phyloP scores from a whole-genome alignment of 176 grass and related monocot genomes.

The Cenchrus fungigraminus region DNA sequence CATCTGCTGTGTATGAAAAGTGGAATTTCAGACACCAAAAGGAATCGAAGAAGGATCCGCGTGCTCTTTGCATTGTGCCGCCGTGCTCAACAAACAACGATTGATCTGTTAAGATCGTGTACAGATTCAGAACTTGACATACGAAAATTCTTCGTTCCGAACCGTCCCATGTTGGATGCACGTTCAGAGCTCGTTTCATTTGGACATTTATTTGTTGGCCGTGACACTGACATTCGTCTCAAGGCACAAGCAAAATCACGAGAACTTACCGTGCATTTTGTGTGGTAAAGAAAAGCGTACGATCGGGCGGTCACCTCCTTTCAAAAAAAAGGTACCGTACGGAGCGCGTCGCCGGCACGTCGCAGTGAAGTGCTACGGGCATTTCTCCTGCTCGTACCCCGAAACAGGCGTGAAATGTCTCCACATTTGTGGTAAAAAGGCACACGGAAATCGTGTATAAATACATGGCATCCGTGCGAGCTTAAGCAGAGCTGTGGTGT shows the following conservation, averaged over 20 bases:
- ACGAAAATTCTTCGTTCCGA: too few species aligned
- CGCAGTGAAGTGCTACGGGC: too few species aligned
- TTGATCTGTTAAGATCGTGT: too few species aligned
- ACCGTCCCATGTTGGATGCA: background rate
- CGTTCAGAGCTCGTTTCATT: background rate
- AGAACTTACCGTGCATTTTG: background rate
- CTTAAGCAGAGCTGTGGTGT: background rate
- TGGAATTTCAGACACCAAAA: too few species aligned
- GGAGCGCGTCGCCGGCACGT: background rate
- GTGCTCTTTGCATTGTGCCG: too few species aligned
- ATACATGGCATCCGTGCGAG: background rate
- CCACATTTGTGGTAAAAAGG: constrained; percentile 7
- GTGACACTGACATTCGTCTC: too few species aligned
- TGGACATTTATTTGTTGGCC: too few species aligned
- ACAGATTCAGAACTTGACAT: too few species aligned
- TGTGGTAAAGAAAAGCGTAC: too few species aligned
- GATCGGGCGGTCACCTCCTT: background rate
- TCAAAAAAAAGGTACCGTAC: background rate
- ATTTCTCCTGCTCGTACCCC: background rate
- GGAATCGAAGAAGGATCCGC: too few species aligned
- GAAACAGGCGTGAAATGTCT: constrained; percentile 29
- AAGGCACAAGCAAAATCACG: background rate
- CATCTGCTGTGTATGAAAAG: too few species aligned
- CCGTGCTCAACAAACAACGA: too few species aligned
- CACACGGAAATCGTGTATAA: background rate